A percentile compares a stretch with the other conserved stretches of the same genome.
Evolutionary conservation across 2,329 filamentous ascomycete genomes (phyloP).

Genomic region (Onygenales sp.): DNA sequence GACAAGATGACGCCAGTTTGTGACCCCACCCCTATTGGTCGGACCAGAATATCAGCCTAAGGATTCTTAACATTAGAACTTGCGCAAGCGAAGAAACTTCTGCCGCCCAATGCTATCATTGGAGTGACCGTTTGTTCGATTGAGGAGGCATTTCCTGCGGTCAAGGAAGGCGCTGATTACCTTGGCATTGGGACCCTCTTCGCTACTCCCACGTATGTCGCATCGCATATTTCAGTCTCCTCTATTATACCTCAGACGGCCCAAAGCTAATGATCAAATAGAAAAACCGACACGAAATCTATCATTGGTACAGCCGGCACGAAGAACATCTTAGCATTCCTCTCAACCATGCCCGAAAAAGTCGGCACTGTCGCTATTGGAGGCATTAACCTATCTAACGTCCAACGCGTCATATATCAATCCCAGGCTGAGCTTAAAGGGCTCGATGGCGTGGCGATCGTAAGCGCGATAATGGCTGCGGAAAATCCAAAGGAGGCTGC

Average conservation of each 20-base stretch:
- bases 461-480: conserved; percentile 77
- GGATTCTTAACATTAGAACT: conserved; percentile 38
- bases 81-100: conserved; percentile 56
- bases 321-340: conserved; percentile 53
- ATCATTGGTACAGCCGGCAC: conserved; percentile 68
- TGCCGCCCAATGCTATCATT: conserved; percentile 72
- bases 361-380: conserved; percentile 67
- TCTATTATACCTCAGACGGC: background rate
- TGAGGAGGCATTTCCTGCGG: conserved; percentile 63
- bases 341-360: conserved; percentile 39
- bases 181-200: conserved; percentile 86
- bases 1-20: conserved; percentile 83
- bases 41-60: background rate
- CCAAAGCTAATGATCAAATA: conserved; percentile 25
- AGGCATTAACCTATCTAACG: conserved; percentile 70
- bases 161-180: conserved; percentile 73
- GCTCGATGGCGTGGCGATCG: conserved; percentile 75
- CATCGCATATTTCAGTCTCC: background rate
- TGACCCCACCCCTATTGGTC: background rate
- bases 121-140: conserved; percentile 74
- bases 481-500: conserved; percentile 57
- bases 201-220: conserved; percentile 63
- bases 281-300: conserved; percentile 77
- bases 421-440: conserved; percentile 47
- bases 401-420: conserved; percentile 65